Conservation (phyloP, 371 early-diverging fungal species). For the Mortierella sp. region DNA sequence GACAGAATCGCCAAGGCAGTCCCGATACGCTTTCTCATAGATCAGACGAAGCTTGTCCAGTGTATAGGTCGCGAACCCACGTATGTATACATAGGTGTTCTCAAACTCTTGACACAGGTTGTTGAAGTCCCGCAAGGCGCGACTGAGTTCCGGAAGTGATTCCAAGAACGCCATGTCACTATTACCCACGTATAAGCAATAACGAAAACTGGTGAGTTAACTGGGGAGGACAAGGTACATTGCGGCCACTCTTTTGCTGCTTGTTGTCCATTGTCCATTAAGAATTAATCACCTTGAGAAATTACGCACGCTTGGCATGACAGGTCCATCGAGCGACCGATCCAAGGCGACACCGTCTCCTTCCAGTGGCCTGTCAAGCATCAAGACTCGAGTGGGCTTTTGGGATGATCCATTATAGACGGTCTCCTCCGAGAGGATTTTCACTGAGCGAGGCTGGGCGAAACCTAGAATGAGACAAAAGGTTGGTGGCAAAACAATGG, state of each 20-base stretch:
- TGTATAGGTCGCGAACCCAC: conserved; percentile 67
- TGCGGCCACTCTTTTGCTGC: too few relatives aligned
- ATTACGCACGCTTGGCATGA: conserved; percentile 64
- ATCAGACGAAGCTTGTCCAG: conserved; percentile 74
- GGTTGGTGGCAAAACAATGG: neutral
- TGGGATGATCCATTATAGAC: conserved; percentile 61
- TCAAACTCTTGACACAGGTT: conserved; percentile 65
- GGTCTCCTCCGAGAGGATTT: conserved; percentile 68
- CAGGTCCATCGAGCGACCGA: conserved; percentile 24
- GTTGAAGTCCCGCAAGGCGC: conserved; percentile 64
- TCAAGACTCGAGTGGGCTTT: conserved; percentile 62
- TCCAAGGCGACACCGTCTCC: conserved; percentile 60
- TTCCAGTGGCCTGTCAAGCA: conserved; percentile 68
- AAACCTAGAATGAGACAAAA: conserved; percentile 58
- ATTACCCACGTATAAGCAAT: neutral
- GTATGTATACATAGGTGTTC: conserved; percentile 73
- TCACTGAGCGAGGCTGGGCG: conserved; percentile 65
- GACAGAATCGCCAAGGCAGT: conserved; percentile 49
- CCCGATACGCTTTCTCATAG: conserved; percentile 64
- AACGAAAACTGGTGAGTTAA: neutral
- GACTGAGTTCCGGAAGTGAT: conserved; percentile 66
- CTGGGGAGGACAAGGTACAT: too few relatives aligned
- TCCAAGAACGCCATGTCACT: conserved; percentile 73
- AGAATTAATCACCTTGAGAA: conserved; percentile 65
- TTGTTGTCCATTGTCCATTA: too few relatives aligned